Percentiles rank a stretch among this genome's conserved stretches.
Conservation (phyloP, 352 stramenopile species). For the Pilasporangium apinafurcum region DNA sequence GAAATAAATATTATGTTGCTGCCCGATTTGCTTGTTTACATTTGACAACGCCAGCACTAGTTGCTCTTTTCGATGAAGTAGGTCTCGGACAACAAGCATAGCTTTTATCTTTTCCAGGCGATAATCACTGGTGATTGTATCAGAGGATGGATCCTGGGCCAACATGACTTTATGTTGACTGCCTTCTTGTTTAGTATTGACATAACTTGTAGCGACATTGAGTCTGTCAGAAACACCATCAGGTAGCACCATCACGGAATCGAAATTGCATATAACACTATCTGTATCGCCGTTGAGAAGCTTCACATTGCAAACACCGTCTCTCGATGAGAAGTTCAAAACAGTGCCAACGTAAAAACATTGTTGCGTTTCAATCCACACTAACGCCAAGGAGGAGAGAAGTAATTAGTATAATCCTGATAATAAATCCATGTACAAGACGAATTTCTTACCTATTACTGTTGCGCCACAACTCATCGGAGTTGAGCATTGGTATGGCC, state of each 20-base stretch:
- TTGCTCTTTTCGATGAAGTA: conserved; percentile 73
- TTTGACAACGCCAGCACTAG: conserved; percentile 35
- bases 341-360: conserved; percentile 33
- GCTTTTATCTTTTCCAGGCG: conserved; percentile 31
- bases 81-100: conserved; percentile 39
- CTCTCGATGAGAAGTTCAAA: conserved; percentile 12
- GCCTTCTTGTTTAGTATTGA: not conserved
- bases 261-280: conserved; percentile 30
- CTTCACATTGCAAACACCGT: conserved; percentile 27
- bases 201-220: not conserved
- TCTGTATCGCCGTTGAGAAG: conserved; percentile 15
- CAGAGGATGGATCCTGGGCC: not conserved
- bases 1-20: conserved; percentile 4
- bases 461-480: conserved; percentile 11
- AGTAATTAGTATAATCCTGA: not conserved
- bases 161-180: not conserved
- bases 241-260: conserved; percentile 51
- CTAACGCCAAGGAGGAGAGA: conserved; percentile 6
- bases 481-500: conserved; percentile 4
- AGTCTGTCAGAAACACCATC: conserved; percentile 8
- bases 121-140: conserved; percentile 1
- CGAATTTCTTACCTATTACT: conserved; percentile 23
- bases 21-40: conserved; percentile 34
- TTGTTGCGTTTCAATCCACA: conserved; percentile 23
- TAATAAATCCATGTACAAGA: too few species aligned